Percentiles rank a stretch among this genome's conserved stretches.
phyloP scores from a whole-genome alignment of 306 rosid species.

The Lablab purpureus region DNA sequence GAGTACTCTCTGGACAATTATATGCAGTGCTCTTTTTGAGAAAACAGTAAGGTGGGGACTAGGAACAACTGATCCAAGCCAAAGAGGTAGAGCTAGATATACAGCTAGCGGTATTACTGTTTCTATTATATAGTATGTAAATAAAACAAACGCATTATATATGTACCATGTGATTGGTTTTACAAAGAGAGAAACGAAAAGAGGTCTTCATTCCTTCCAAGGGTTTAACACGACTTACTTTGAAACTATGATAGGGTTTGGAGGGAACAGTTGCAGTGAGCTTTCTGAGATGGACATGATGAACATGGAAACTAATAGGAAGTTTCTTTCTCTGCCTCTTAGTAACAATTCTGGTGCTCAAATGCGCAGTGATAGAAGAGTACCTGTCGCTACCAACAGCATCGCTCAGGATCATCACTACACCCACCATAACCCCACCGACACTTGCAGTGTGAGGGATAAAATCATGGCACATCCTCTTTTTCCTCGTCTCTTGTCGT shows the following conservation, averaged over 20 bases:
- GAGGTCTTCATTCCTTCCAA: slow-evolving; percentile 4
- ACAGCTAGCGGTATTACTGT: background rate
- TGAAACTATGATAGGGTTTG: slow-evolving; percentile 60
- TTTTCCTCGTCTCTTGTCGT: slow-evolving; percentile 88
- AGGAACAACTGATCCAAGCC: slow-evolving; percentile 31
- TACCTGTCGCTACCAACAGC: slow-evolving; percentile 34
- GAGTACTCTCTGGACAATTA: slow-evolving; percentile 54
- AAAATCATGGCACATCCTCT: slow-evolving; percentile 99
- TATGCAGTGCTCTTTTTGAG: slow-evolving; percentile 47
- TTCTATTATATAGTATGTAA: background rate
- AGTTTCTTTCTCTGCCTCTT: slow-evolving; percentile 54
- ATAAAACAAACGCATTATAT: slow-evolving; percentile 3
- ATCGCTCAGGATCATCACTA: slow-evolving; percentile 34
- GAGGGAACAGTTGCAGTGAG: slow-evolving; percentile 51
- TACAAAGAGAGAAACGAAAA: slow-evolving; percentile 1
- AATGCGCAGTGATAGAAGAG: slow-evolving; percentile 32
- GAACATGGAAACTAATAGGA: slow-evolving; percentile 50
- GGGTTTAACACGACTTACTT: slow-evolving; percentile 7
- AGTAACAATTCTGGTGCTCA: slow-evolving; percentile 25
- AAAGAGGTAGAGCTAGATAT: slow-evolving; percentile 15
- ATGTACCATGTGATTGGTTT: background rate
- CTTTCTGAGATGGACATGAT: slow-evolving; percentile 54
- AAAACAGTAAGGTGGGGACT: slow-evolving; percentile 48
- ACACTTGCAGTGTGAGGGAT: slow-evolving; percentile 63
- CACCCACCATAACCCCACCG: slow-evolving; percentile 29